Base-by-base conservation (phyloP, 2,329 filamentous ascomycete species). In the Penicillium sp. region DNA sequence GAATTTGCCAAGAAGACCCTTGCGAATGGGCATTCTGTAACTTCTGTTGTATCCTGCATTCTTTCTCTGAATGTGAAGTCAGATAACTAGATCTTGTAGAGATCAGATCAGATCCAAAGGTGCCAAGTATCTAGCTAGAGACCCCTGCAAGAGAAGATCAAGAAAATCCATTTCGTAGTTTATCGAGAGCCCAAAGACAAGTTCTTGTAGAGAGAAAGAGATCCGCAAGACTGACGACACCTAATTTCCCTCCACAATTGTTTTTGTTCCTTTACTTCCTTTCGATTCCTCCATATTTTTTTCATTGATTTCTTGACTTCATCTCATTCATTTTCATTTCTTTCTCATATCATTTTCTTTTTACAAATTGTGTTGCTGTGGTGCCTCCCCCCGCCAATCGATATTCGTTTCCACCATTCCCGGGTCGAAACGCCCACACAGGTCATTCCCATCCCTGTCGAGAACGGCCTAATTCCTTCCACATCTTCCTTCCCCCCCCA, bases 401-500 rank as follows among this genome's bases (percentile, higher is more conserved):
- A 60, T 60, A 57, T 56, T 61, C 56, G 59, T 61, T 61, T 52
- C 59, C 59, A 60, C 59, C 59, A 61, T 61, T 61, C 59, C 59
- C 58, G 47, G 39, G 40, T 42, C 35, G 56, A 60, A 61, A 55
- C 54, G 54, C 58, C 59, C 58, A 60, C 64, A 63, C 57, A 57
- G 54, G 57, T 52, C 56, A 60, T 60, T 59, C 57, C 55, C 57
- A 67, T 67, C 63, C 65, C 64, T 68, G 65, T 66, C 61, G 52
- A 62, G 59, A 64, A 55, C 61, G 57, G 60, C 57, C 48, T 52
- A 49, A 51, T 50, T 42, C 47, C 45, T 44, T 36, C 49, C 47
- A 51, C 49, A 40, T 45, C 45, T 42, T 36, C 49, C 47, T 31
- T 33, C 40, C 39, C 14, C 37, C 47, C 31, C 42, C 41, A 45